Evolutionary conservation across 2,329 filamentous ascomycete genomes (phyloP).

Genomic region (Ophiostoma sp.): DNA sequence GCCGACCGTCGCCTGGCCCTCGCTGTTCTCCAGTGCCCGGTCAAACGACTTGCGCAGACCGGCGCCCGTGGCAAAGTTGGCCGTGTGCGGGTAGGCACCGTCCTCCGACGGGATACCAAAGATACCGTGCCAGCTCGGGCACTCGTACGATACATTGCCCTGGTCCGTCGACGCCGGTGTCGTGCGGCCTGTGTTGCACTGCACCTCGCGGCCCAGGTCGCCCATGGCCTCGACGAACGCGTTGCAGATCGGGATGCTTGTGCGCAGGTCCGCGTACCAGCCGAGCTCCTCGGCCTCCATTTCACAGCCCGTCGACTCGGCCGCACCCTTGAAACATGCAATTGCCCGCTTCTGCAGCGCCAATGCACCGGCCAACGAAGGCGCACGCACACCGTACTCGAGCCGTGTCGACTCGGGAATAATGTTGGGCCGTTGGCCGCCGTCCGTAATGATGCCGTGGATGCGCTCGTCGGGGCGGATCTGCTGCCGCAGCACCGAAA

Average conservation of each 20-base stretch:
- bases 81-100: constrained; percentile 24
- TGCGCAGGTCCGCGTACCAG: constrained; percentile 38
- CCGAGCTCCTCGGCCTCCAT: constrained; percentile 34
- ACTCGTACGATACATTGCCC: constrained; percentile 45
- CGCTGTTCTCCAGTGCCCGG: constrained; percentile 22
- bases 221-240: constrained; percentile 34
- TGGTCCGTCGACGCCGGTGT: constrained; percentile 56
- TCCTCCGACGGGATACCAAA: constrained; percentile 25
- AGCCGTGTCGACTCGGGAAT: constrained; percentile 43
- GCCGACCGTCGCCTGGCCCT: constrained; percentile 24
- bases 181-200: constrained; percentile 40
- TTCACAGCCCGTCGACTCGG: constrained; percentile 40
- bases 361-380: constrained; percentile 39
- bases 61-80: constrained; percentile 21
- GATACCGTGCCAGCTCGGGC: constrained; percentile 53
- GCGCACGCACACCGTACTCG: constrained; percentile 47
- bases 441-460: constrained; percentile 48
- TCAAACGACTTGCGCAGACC: constrained; percentile 22
- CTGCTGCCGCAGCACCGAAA: constrained; percentile 49
- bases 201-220: constrained; percentile 29
- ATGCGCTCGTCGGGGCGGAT: constrained; percentile 49
- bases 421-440: constrained; percentile 40
- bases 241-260: constrained; percentile 46
- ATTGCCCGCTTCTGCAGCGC: constrained; percentile 36
- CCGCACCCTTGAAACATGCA: constrained; percentile 39